A percentile compares a stretch with the other conserved stretches of the same genome.
Conservation (phyloP, 2,329 filamentous ascomycete species). For the Daldinia sp. region DNA sequence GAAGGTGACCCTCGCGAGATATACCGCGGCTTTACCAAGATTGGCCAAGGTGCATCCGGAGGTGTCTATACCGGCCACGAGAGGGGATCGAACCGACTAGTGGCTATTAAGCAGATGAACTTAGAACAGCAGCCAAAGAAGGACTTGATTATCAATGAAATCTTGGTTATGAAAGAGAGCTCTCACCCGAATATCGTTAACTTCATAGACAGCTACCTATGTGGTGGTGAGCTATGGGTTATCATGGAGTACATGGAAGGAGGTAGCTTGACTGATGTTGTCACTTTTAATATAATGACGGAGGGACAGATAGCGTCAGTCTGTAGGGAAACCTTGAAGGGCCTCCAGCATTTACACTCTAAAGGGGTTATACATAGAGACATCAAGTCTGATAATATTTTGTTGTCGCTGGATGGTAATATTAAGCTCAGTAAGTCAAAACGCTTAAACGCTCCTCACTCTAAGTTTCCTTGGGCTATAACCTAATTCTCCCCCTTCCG, state of each 20-base stretch:
- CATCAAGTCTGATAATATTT: slow-evolving; percentile 98
- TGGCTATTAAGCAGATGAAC: slow-evolving; percentile 99
- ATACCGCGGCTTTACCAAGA: slow-evolving; percentile 90
- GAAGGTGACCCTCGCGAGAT: slow-evolving; percentile 89
- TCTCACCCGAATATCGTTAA: slow-evolving; percentile 99
- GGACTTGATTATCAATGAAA: slow-evolving; percentile 98
- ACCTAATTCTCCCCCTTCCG: slow-evolving; percentile 33
- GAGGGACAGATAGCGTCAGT: slow-evolving; percentile 97
- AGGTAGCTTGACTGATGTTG: slow-evolving; percentile 95
- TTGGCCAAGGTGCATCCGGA: slow-evolving; percentile 96
- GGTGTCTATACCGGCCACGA: slow-evolving; percentile 95
- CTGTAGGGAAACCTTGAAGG: slow-evolving; percentile 91
- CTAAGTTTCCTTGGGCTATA: not conserved
- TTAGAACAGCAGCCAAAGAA: slow-evolving; percentile 98
- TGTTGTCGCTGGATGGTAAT: slow-evolving; percentile 91
- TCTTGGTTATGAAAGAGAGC: slow-evolving; percentile 98
- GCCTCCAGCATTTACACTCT: slow-evolving; percentile 93
- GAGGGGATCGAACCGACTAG: slow-evolving; percentile 83
- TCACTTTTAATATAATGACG: slow-evolving; percentile 99
- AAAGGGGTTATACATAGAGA: slow-evolving; percentile 98
- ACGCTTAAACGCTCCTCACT: slow-evolving; percentile 6
- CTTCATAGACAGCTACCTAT: slow-evolving; percentile 96
- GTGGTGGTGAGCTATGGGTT: slow-evolving; percentile 93
- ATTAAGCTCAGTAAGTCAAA: slow-evolving; percentile 90
- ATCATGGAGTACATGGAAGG: slow-evolving; percentile 99